Base-by-base conservation (phyloP, 345 rosid species). In the Gossypium stocksii region DNA sequence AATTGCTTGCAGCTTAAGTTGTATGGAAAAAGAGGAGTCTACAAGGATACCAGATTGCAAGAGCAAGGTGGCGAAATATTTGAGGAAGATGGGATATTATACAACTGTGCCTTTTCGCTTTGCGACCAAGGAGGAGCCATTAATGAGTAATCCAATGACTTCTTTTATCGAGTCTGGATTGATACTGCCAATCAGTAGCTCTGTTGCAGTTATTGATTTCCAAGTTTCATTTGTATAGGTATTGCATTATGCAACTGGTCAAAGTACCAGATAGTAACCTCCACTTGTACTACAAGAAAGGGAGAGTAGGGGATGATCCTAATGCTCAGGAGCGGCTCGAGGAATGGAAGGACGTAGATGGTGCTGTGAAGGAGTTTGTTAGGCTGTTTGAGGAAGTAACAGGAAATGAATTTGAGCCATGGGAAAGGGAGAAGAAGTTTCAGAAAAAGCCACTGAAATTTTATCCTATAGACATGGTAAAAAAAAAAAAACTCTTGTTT, bases 361-460 rank as follows among this genome's bases (percentile, higher is more conserved):
- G 54, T 66, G 97, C 94, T 4, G 71, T 94, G 20, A 85, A 83
- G 79, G 94, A 92, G 81, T 92, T 90, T 27, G 84, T 76, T 0
- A 86, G 81, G 79, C 85, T 89, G 2, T 90, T 90, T 43, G 91
- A 91, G 78, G 93, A 87, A 57, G 61, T 87, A n/a, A 90, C 94
- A 9, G 91, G 94, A 11, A 92, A 92, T 63, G 91, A 90, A 56
- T 94, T 94, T 19, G 90, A 83, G 81, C 92, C 91, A 3, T 92
- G 94, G 94, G 98, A 94, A 68, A 85, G 88, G 75, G 92, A 91
- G 73, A 89, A 89, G 82, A 89, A 84, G 78, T 84, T 92, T 60
- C 82, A 89, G 65, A 94, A 94, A 81, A 90, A 88, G 77, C 83
- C 83, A 9, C 75, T 83, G 10, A 83, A 86, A 61, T 89, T 88